phyloP scores from a whole-genome alignment of 305 asterid species.

The Andrographis paniculata region DNA sequence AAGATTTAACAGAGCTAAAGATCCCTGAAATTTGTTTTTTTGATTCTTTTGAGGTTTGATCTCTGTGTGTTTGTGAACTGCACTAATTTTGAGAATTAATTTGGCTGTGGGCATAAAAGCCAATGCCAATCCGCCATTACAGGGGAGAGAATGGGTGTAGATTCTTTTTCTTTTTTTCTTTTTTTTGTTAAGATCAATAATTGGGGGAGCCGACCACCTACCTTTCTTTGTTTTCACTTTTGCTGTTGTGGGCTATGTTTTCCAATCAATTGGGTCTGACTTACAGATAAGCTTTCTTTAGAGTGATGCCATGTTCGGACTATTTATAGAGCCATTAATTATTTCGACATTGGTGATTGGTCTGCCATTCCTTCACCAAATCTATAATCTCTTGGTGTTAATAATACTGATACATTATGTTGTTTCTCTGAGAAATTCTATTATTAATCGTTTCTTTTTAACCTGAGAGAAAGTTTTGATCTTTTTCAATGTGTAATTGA shows the following conservation, averaged over 20 bases:
- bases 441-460: too few species aligned
- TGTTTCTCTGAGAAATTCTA: too few species aligned
- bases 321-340: not conserved
- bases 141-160: not conserved
- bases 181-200: constrained; percentile 11
- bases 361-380: too few species aligned
- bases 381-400: too few species aligned
- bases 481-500: too few species aligned
- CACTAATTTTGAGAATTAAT: too few species aligned
- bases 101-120: not conserved
- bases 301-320: not conserved
- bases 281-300: constrained; percentile 7
- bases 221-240: constrained; percentile 13
- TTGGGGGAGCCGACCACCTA: constrained; percentile 15
- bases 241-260: constrained; percentile 2
- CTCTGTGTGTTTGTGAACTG: too few species aligned
- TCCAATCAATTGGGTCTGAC: constrained; percentile 14
- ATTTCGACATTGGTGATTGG: not conserved
- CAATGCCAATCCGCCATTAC: not conserved
- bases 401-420: too few species aligned
- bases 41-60: too few species aligned
- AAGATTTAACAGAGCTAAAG: too few species aligned
- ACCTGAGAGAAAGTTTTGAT: too few species aligned
- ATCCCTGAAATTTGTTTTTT: too few species aligned
- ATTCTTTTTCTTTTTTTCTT: not conserved